Evolutionary conservation across 2,329 filamentous ascomycete species (phyloP).

Genomic region (Fusarium lyarnte): DNA sequence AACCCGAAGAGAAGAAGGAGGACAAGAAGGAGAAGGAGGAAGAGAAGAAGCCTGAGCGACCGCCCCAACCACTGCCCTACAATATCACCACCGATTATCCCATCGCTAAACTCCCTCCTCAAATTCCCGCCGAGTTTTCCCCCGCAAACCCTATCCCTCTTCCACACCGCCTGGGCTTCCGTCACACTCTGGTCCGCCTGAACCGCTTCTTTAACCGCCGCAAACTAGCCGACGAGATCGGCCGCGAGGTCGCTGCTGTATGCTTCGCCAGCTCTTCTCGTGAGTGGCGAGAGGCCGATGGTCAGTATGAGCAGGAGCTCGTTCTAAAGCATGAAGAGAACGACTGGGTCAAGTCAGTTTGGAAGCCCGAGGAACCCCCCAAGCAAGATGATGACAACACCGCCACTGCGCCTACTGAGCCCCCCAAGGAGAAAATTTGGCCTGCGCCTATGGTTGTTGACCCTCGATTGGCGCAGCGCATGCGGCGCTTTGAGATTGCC

Average conservation of each 20-base stretch:
- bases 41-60: constrained; percentile 65
- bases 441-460: constrained; percentile 79
- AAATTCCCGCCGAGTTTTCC: constrained; percentile 75
- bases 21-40: constrained; percentile 54
- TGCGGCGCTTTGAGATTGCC: constrained; percentile 79
- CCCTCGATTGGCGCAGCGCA: constrained; percentile 76
- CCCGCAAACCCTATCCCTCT: constrained; percentile 79
- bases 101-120: constrained; percentile 68
- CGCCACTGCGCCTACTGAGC: constrained; percentile 46
- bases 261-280: constrained; percentile 72
- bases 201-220: constrained; percentile 89
- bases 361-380: constrained; percentile 61
- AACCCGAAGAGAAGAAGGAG: constrained; percentile 46
- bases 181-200: constrained; percentile 86
- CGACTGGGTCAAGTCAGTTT: constrained; percentile 86
- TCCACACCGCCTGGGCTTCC: constrained; percentile 91
- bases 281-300: constrained; percentile 58
- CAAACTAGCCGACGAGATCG: constrained; percentile 85
- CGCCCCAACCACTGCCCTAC: constrained; percentile 75
- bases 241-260: constrained; percentile 85
- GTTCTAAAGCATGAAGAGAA: constrained; percentile 76
- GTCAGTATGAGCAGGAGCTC: constrained; percentile 56
- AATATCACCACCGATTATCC: constrained; percentile 79
- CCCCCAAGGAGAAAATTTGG: constrained; percentile 77
- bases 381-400: constrained; percentile 56